A percentile compares a stretch with the other conserved stretches of the same genome.
Conservation (phyloP, 2,329 filamentous ascomycete genomes). For the Fusarium concolor region DNA sequence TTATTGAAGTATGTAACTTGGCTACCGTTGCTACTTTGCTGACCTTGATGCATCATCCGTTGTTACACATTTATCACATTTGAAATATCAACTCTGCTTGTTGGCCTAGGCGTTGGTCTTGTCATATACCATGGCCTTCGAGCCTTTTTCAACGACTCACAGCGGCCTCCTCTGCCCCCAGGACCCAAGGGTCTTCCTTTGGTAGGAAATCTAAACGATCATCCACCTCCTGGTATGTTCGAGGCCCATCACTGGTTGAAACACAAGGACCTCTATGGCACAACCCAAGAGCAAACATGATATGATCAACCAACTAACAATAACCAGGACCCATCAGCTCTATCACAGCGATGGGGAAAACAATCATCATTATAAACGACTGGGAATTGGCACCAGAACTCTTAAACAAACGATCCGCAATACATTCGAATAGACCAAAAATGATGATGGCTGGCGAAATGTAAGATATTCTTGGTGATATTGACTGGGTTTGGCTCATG, state of each 20-base stretch:
- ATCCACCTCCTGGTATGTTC: slow-evolving; percentile 13
- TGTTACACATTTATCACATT: not conserved
- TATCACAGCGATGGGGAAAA: slow-evolving; percentile 54
- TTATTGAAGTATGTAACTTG: not conserved
- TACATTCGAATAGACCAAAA: slow-evolving; percentile 27
- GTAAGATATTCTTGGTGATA: not conserved
- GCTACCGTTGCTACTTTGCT: not conserved
- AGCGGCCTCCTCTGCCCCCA: slow-evolving; percentile 15
- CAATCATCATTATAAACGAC: slow-evolving; percentile 57
- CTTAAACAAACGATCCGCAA: slow-evolving; percentile 43
- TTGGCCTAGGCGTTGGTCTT: not conserved
- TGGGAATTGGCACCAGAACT: slow-evolving; percentile 51
- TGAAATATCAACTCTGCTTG: not conserved
- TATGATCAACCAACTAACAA: not conserved
- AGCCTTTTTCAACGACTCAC: not conserved
- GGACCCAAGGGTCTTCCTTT: slow-evolving; percentile 34
- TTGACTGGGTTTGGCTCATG: too few species aligned
- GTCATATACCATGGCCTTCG: not conserved
- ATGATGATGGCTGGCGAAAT: slow-evolving; percentile 33
- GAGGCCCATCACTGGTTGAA: slow-evolving; percentile 38
- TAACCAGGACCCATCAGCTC: slow-evolving; percentile 58
- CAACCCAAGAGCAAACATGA: not conserved
- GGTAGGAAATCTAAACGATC: slow-evolving; percentile 26
- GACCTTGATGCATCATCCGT: too few species aligned
- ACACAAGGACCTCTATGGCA: slow-evolving; percentile 33